Conservation (phyloP, 2,329 filamentous ascomycete genomes). For the Pseudogymnoascus sp. region DNA sequence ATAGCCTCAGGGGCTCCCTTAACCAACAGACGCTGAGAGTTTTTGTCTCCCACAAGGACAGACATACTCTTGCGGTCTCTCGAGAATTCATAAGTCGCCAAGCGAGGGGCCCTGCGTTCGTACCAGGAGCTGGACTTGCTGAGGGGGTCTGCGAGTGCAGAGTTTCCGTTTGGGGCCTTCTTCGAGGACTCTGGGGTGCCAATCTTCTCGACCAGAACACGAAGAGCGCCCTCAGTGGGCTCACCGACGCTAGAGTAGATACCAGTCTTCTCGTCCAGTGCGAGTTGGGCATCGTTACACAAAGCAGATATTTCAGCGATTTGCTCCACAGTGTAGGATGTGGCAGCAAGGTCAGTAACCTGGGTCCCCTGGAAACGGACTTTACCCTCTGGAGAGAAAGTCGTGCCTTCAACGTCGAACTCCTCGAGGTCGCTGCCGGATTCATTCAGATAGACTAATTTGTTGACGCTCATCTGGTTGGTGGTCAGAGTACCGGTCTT, state of each 20-base stretch:
- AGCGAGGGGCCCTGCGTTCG: conserved; percentile 64
- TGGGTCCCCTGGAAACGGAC: conserved; percentile 64
- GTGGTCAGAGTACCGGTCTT: conserved; percentile 98
- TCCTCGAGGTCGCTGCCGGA: conserved; percentile 71
- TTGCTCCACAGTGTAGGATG: conserved; percentile 71
- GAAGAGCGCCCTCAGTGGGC: conserved; percentile 87
- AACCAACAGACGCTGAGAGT: conserved; percentile 75
- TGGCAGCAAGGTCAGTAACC: conserved; percentile 60
- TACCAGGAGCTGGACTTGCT: conserved; percentile 82
- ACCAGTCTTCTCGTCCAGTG: conserved; percentile 70
- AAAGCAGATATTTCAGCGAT: conserved; percentile 67
- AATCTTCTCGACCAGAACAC: conserved; percentile 89
- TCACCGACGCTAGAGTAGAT: conserved; percentile 82
- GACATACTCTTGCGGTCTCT: conserved; percentile 99
- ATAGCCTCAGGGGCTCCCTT: conserved; percentile 96
- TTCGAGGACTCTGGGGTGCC: conserved; percentile 57
- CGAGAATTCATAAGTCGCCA: conserved; percentile 94
- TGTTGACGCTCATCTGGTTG: conserved; percentile 98
- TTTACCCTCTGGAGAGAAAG: conserved; percentile 76
- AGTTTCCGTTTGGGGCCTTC: conserved; percentile 40
- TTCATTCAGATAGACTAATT: conserved; percentile 76
- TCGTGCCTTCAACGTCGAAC: conserved; percentile 85
- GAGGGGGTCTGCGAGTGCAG: conserved; percentile 54
- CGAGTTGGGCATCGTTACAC: conserved; percentile 82
- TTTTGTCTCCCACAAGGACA: conserved; percentile 70